Conservation (phyloP, 164 flowering plant genomes). For the Paratinospora sagittata region DNA sequence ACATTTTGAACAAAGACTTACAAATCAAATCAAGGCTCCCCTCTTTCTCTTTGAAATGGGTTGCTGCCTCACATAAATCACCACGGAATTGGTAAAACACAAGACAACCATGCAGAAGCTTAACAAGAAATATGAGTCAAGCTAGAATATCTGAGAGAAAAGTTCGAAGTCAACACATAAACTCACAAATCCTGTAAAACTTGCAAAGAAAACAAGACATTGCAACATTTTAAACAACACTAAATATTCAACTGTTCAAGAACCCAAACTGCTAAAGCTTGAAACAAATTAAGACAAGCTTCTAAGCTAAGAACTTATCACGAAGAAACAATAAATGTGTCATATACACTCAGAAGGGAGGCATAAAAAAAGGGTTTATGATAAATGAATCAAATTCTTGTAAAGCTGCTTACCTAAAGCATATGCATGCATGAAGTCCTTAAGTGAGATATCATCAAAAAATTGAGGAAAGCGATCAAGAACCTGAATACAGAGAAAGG, state of each 20-base stretch:
- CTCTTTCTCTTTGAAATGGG: too few species aligned
- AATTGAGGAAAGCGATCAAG: conserved; percentile 34
- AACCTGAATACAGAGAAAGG: conserved; percentile 31
- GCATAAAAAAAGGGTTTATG: background rate
- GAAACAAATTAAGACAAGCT: conserved; percentile 1
- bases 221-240: background rate
- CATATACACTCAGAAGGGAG: background rate
- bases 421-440: conserved; percentile 65
- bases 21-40: too few species aligned
- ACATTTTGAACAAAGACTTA: too few species aligned
- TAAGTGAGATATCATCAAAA: conserved; percentile 31
- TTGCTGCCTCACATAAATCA: too few species aligned
- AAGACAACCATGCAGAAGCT: background rate
- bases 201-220: background rate
- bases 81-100: too few species aligned
- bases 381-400: background rate
- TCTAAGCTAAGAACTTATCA: background rate
- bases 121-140: background rate
- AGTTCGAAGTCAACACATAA: too few species aligned
- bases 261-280: background rate
- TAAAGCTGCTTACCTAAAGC: conserved; percentile 45
- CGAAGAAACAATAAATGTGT: background rate
- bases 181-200: background rate
- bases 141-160: background rate
- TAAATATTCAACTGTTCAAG: background rate